phyloP scores from a whole-genome alignment of 106 monocot species.

The Apostasia ramifera region DNA sequence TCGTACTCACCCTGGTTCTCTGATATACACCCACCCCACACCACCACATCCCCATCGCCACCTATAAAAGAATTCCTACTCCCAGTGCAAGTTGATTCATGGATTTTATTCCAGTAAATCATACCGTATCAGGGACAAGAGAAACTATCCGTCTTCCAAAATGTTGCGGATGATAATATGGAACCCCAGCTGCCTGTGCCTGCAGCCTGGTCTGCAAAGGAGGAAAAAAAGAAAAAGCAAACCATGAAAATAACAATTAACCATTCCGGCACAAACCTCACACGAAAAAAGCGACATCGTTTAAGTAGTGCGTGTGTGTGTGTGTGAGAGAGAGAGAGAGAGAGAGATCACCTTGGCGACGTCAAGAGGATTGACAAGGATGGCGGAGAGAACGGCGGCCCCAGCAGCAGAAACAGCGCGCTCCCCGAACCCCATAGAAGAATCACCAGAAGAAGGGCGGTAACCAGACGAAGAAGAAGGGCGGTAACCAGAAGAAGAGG shows the following conservation, averaged over 20 bases:
- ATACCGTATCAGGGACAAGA: slow-evolving; percentile 44
- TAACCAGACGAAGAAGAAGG: slow-evolving; percentile 2
- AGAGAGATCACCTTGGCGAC: slow-evolving; percentile 64
- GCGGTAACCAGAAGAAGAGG: slow-evolving; percentile 6
- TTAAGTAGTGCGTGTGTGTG: no score
- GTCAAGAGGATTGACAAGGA: slow-evolving; percentile 91
- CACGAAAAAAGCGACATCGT: no score
- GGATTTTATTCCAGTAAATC: neutral
- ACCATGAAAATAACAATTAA: no score
- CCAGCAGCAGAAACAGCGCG: slow-evolving; percentile 80
- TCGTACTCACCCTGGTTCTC: no score
- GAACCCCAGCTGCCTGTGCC: slow-evolving; percentile 84
- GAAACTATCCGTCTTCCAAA: slow-evolving; percentile 36
- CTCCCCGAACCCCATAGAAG: slow-evolving; percentile 53
- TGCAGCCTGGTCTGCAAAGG: slow-evolving; percentile 82
- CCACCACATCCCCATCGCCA: no score
- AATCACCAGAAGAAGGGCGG: slow-evolving; percentile 17
- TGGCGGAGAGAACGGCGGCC: slow-evolving; percentile 79
- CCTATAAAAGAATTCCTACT: no score
- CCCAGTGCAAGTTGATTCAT: no score
- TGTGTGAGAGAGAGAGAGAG: no score
- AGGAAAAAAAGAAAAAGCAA: neutral
- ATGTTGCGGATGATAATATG: slow-evolving; percentile 29
- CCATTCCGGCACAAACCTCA: no score
- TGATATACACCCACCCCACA: no score